Base-by-base conservation (phyloP, 2,329 filamentous ascomycete genomes). In the Aspergillus pseudoglaucus region DNA sequence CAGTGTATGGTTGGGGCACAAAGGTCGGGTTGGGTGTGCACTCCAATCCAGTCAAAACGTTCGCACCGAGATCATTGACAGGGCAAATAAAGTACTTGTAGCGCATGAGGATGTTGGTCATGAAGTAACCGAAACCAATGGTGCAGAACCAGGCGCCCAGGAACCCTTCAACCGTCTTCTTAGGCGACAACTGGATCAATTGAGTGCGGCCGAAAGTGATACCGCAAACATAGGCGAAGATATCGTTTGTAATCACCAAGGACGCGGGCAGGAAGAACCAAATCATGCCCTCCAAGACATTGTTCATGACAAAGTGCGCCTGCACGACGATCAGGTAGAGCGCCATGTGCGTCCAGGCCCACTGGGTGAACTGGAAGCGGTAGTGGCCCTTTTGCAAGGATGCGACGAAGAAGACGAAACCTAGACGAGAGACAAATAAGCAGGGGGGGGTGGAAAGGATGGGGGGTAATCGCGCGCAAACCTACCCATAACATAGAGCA, bases 251-350 rank as follows among this genome's bases (percentile, higher is more conserved):
- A 66, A 98, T 95, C 67, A 98, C 93, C 59, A 98, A 81, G 46
- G 89, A 85, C 6, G 89, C 90, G 6, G 93, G 93, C 40, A 98
- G 74, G 79, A 97, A 96, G 78, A 98, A 97, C 93, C 93, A 98
- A 67, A 98, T 95, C 87, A 98, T 90, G 74, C 93, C 93, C 74
- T 98, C 93, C 60, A 98, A 94, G 56, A 98, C 87, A 71, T 98
- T 98, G 79, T 98, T 98, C 88, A 98, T 97, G 74, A 97, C 89
- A 69, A 98, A 98, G 69, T 98, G 93, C 12, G 93, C 90, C 71
- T 98, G 90, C 5, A 95, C 90, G 35, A 97, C 91, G 61, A 98
- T 96, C 62, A 98, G 78, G 75, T 95, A 97, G 17, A 98, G 81
- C 4, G 94, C 93, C 90, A 98, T 97, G 69, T 98, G 93, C 12